phyloP scores from a whole-genome alignment of 116 monocot genomes.

The Papilionanthe hybrid region DNA sequence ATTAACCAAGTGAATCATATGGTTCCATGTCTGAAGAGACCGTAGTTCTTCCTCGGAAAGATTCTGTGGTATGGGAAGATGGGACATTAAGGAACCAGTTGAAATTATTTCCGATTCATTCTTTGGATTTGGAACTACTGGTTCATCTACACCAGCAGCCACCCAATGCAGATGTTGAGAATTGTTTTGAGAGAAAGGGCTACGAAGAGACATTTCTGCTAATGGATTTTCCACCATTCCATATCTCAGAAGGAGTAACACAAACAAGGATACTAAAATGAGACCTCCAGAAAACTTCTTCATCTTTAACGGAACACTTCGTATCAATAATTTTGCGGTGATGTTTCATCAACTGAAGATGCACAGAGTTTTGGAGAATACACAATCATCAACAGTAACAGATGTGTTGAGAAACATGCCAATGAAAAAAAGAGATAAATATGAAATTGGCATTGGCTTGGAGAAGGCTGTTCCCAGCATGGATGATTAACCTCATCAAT shows the following conservation, averaged over 20 bases:
- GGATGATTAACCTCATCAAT: neutral
- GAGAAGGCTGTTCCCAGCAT: neutral
- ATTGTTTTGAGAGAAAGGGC: conserved; percentile 36
- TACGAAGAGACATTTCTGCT: conserved; percentile 38
- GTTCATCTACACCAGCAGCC: conserved; percentile 8
- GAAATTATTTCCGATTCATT: conserved; percentile 44
- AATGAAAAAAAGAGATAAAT: neutral
- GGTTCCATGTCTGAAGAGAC: conserved; percentile 75
- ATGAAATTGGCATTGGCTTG: neutral
- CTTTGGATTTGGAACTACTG: conserved; percentile 27
- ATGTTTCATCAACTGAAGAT: neutral
- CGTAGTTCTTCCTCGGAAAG: conserved; percentile 45
- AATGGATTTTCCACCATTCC: conserved; percentile 55
- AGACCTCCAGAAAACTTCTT: conserved; percentile 59
- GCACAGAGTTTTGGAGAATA: neutral
- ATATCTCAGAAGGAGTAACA: conserved; percentile 52
- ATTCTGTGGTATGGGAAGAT: conserved; percentile 43
- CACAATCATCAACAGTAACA: neutral
- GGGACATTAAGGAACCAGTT: conserved; percentile 34
- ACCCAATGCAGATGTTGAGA: conserved; percentile 29
- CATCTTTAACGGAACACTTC: conserved; percentile 28
- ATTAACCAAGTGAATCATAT: conserved; percentile 45
- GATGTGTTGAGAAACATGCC: neutral
- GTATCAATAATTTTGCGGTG: neutral
- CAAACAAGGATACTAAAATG: conserved; percentile 28